These are phyloP conservation scores for Cunninghamia lanceolata DNA, from an alignment of 75 land plant species.

Conservation along the genomic window DNA sequence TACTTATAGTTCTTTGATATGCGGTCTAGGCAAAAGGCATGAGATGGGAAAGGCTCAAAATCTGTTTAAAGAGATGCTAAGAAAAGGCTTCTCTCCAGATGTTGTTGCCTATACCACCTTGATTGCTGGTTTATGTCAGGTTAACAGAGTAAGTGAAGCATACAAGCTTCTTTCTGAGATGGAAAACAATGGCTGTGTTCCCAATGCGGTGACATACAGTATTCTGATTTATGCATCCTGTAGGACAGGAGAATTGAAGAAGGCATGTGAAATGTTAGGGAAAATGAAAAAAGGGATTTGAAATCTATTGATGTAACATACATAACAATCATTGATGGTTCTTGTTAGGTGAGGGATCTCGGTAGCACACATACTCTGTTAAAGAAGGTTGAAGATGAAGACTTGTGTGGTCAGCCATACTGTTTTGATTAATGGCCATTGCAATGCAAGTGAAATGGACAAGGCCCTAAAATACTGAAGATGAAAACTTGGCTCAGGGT, in stretches of 20 bases:
- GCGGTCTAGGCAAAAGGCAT: conserved; percentile 31
- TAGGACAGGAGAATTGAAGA: neutral
- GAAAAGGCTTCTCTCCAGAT: conserved; percentile 17
- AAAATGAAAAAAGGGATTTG: conserved; percentile 18
- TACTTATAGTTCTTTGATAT: conserved; percentile 56
- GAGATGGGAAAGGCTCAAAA: conserved; percentile 30
- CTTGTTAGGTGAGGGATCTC: conserved; percentile 27
- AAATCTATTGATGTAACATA: conserved; percentile 47
- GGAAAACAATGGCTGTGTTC: neutral
- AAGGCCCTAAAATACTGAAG: conserved; percentile 19
- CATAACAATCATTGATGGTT: conserved; percentile 51
- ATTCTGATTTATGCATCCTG: neutral
- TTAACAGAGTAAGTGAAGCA: neutral
- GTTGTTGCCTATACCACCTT: neutral
- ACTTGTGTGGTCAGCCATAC: conserved; percentile 40
- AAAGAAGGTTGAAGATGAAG: conserved; percentile 27
- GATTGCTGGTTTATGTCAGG: neutral
- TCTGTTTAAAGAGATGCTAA: conserved; percentile 34
- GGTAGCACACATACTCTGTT: conserved; percentile 25
- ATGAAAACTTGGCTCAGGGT: conserved; percentile 28
- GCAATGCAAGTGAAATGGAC: conserved; percentile 17
- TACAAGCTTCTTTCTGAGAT: neutral
- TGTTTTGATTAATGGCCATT: conserved; percentile 42
- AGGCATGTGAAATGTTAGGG: conserved; percentile 14
- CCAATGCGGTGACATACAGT: neutral